Percentiles rank a stretch among this genome's conserved stretches.
These are phyloP conservation scores for Gaeumannomyces tritici DNA, from an alignment of 2,329 filamentous ascomycete genomes.

Conservation along the genomic window DNA sequence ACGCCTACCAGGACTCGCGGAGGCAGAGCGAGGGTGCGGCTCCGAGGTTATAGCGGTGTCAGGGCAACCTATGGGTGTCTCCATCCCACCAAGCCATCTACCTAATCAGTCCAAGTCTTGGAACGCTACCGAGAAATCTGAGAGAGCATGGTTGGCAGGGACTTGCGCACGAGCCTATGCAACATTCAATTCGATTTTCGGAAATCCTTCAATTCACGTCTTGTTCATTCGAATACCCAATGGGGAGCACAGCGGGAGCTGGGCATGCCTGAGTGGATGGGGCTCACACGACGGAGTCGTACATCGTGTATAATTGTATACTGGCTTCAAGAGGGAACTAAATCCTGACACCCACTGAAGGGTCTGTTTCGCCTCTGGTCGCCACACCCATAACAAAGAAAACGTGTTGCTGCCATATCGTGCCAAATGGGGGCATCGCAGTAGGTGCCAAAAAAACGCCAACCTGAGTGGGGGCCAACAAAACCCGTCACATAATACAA, in stretches of 20 bases:
- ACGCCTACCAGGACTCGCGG: conserved; percentile 43
- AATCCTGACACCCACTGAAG: not conserved
- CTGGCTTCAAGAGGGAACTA: not conserved
- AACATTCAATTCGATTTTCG: not conserved
- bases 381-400: not conserved
- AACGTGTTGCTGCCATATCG: not conserved
- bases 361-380: not conserved
- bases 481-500: not conserved
- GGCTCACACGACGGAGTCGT: not conserved
- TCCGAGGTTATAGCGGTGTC: conserved; percentile 25
- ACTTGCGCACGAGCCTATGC: not conserved
- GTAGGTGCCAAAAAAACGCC: not conserved
- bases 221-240: not conserved
- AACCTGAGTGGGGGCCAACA: not conserved
- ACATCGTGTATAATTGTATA: not conserved
- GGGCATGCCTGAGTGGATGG: too few species aligned
- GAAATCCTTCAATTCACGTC: not conserved
- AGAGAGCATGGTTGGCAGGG: too few species aligned
- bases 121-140: not conserved
- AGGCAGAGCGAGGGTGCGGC: conserved; percentile 17
- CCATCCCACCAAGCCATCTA: too few species aligned
- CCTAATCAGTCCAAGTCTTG: not conserved
- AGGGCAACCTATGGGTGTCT: not conserved
- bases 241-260: not conserved
- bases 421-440: not conserved